Conservation (phyloP, 2,329 filamentous ascomycete genomes). For the Dothistroma pini region DNA sequence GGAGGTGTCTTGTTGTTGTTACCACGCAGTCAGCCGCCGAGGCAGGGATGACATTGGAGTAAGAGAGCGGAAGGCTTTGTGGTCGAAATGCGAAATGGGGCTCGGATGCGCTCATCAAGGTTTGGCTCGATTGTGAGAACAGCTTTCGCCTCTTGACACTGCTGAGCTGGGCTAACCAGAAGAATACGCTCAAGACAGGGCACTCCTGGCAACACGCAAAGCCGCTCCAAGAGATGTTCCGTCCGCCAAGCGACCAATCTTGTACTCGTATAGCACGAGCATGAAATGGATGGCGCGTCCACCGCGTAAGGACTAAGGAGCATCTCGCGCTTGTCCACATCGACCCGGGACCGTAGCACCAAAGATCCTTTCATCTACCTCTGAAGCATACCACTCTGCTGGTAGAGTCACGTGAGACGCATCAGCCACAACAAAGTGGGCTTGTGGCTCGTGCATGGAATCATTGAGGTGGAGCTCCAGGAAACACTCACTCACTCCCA, state of each 20-base stretch:
- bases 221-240: neutral
- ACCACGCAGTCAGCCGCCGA: neutral
- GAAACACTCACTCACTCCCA: slow-evolving; percentile 1
- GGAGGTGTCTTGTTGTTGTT: neutral
- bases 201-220: neutral
- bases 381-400: neutral
- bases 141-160: neutral
- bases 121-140: neutral
- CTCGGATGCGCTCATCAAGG: neutral
- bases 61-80: neutral
- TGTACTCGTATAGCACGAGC: neutral
- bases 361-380: neutral
- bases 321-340: neutral
- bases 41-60: neutral
- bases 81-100: neutral
- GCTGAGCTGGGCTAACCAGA: neutral
- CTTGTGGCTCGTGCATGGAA: neutral
- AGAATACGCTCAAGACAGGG: neutral
- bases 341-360: neutral
- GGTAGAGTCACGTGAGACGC: neutral
- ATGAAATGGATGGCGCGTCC: neutral
- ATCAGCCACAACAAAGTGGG: neutral
- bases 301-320: neutral
- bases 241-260: neutral
- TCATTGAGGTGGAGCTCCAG: neutral